A percentile compares a stretch with the other conserved stretches of the same genome.
phyloP scores from a whole-genome alignment of 805 yeast species.

The Saturnispora saitoi region DNA sequence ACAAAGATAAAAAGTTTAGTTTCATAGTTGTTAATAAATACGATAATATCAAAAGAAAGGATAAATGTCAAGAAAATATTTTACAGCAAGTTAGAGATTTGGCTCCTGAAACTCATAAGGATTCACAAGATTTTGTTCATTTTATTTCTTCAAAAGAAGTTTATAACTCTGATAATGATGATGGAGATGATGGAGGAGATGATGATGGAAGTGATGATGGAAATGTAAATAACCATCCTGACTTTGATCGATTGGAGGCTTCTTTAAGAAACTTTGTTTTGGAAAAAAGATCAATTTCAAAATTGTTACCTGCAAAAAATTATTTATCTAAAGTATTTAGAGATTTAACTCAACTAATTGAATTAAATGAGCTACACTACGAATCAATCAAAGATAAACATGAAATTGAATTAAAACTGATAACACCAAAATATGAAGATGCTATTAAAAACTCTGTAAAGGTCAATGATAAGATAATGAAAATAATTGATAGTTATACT shows the following conservation, averaged over 20 bases:
- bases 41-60: slow-evolving; percentile 76
- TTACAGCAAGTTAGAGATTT: slow-evolving; percentile 76
- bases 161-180: slow-evolving; percentile 28
- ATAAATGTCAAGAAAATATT: slow-evolving; percentile 67
- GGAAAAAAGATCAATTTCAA: slow-evolving; percentile 83
- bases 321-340: slow-evolving; percentile 59
- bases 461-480: slow-evolving; percentile 52
- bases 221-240: slow-evolving; percentile 32
- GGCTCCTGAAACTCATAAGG: slow-evolving; percentile 87
- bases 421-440: slow-evolving; percentile 58
- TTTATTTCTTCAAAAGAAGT: slow-evolving; percentile 66
- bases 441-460: slow-evolving; percentile 42
- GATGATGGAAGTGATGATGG: slow-evolving; percentile 12
- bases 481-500: slow-evolving; percentile 52
- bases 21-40: slow-evolving; percentile 92
- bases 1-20: slow-evolving; percentile 82
- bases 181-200: slow-evolving; percentile 19
- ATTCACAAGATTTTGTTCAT: slow-evolving; percentile 85
- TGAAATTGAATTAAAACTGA: slow-evolving; percentile 39
- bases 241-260: slow-evolving; percentile 78
- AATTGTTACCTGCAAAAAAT: slow-evolving; percentile 88
- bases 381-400: slow-evolving; percentile 40
- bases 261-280: slow-evolving; percentile 78
- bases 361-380: slow-evolving; percentile 52
- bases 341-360: slow-evolving; percentile 56